Percentiles rank a stretch among this genome's conserved stretches.
These are phyloP conservation scores for Metschnikowia orientalis DNA, from an alignment of 805 yeast species.

Conservation along the genomic window DNA sequence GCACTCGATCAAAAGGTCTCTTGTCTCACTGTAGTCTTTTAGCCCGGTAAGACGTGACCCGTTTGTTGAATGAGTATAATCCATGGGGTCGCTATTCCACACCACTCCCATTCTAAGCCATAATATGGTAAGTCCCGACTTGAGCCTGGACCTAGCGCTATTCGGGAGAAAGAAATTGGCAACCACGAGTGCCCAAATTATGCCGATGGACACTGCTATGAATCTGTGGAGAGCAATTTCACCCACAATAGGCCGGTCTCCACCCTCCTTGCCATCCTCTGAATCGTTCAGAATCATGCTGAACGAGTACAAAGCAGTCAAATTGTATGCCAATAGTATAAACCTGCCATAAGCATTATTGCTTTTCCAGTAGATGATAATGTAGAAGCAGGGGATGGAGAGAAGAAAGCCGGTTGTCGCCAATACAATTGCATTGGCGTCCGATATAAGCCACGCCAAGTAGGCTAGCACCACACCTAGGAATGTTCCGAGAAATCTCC, in stretches of 20 bases:
- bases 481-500: slow-evolving; percentile 72
- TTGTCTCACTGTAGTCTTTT: slow-evolving; percentile 44
- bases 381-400: slow-evolving; percentile 46
- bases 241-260: slow-evolving; percentile 59
- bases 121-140: slow-evolving; percentile 58
- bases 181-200: slow-evolving; percentile 70
- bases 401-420: slow-evolving; percentile 46
- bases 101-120: slow-evolving; percentile 80
- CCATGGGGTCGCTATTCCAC: slow-evolving; percentile 75
- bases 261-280: slow-evolving; percentile 63
- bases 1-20: slow-evolving; percentile 55
- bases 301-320: slow-evolving; percentile 73
- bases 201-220: slow-evolving; percentile 66
- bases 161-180: slow-evolving; percentile 66
- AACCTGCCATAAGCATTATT: slow-evolving; percentile 66
- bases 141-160: slow-evolving; percentile 67
- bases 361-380: slow-evolving; percentile 64
- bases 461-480: slow-evolving; percentile 65
- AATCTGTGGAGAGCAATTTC: slow-evolving; percentile 80
- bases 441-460: slow-evolving; percentile 52
- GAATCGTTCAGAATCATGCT: slow-evolving; percentile 57
- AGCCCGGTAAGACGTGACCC: slow-evolving; percentile 35
- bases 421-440: slow-evolving; percentile 51
- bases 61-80: slow-evolving; percentile 27
- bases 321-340: slow-evolving; percentile 68